Percentiles rank a stretch among this genome's conserved stretches.
Evolutionary conservation across 345 rosid genomes (phyloP).

Genomic region (Linum tenue): DNA sequence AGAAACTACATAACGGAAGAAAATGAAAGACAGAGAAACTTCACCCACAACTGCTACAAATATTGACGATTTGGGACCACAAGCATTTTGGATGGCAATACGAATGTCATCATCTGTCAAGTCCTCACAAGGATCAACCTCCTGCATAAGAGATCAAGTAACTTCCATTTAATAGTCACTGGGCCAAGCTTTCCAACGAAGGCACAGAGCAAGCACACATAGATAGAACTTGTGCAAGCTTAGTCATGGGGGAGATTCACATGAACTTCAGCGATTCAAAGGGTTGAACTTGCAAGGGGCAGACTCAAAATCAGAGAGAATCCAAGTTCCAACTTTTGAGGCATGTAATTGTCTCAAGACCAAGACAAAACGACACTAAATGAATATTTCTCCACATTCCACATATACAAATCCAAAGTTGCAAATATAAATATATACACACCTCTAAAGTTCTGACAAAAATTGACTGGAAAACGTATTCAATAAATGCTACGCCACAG

Average conservation of each 20-base stretch:
- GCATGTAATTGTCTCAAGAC: not conserved
- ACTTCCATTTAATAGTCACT: not conserved
- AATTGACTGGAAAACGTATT: constrained; percentile 53
- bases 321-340: not conserved
- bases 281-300: not conserved
- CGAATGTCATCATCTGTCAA: constrained; percentile 55
- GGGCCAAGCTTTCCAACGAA: not conserved
- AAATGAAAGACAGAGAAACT: constrained; percentile 12
- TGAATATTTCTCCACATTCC: not conserved
- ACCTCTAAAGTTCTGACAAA: constrained; percentile 70
- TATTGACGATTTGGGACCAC: constrained; percentile 49
- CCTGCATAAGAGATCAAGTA: constrained; percentile 22
- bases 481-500: constrained; percentile 64
- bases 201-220: constrained; percentile 1
- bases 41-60: constrained; percentile 51
- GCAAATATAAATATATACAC: constrained; percentile 3
- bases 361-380: not conserved
- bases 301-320: not conserved
- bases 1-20: constrained; percentile 7
- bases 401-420: no score
- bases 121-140: constrained; percentile 60
- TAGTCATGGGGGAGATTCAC: not conserved
- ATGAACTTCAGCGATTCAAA: not conserved
- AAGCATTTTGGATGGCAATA: constrained; percentile 55
- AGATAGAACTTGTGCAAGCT: no score